phyloP scores from a whole-genome alignment of 805 yeast species.

The Candida fluviatilis region DNA sequence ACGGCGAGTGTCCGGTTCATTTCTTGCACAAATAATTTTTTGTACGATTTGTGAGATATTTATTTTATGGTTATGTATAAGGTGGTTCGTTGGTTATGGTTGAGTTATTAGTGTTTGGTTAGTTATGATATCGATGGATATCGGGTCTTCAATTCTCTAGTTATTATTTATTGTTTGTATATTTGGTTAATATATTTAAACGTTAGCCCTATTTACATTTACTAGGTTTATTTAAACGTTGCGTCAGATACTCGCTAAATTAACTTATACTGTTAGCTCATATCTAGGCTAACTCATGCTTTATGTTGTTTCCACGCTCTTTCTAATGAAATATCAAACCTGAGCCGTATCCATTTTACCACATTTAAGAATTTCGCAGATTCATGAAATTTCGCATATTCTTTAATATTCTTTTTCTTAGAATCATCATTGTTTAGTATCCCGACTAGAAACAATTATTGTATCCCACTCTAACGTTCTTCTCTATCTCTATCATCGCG shows the following conservation, averaged over 20 bases:
- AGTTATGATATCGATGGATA: background rate
- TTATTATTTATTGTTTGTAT: background rate
- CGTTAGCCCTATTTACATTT: no score
- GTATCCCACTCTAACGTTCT: constrained; percentile 16
- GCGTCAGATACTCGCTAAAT: no score
- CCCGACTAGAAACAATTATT: background rate
- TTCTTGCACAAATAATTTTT: constrained; percentile 26
- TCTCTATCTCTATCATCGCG: constrained; percentile 34
- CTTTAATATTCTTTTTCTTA: no score
- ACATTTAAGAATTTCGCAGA: no score
- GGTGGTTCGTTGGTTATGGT: background rate
- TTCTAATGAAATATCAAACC: no score
- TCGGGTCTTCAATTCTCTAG: background rate
- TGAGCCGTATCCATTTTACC: no score
- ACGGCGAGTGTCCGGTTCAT: constrained; percentile 85
- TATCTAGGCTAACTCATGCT: background rate
- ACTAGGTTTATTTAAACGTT: no score
- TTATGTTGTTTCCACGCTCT: no score
- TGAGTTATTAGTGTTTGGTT: background rate
- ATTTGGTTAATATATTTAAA: background rate
- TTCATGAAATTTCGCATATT: no score
- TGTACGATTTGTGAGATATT: background rate
- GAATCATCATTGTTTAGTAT: background rate
- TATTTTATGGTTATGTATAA: background rate
- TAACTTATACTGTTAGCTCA: background rate